Percentiles rank a stretch among this genome's conserved stretches.
Evolutionary conservation across 1,284 basidiomycete species (phyloP).

Genomic region (Cryptococcus sp.): DNA sequence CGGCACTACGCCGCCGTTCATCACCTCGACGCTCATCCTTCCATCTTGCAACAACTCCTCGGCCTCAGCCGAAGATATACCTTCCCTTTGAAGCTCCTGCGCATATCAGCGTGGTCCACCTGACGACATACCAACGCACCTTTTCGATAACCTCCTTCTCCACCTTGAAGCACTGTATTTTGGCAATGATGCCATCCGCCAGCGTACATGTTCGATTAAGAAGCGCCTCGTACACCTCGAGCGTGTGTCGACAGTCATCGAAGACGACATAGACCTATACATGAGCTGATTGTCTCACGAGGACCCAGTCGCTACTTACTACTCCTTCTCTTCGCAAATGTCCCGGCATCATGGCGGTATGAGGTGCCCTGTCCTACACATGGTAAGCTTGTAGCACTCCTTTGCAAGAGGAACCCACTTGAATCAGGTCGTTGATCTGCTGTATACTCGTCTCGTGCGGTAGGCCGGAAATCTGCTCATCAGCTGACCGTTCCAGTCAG

Average conservation of each 20-base stretch:
- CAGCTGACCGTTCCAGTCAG: not conserved
- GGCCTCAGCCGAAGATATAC: no score
- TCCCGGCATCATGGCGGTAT: no score
- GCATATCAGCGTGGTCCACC: no score
- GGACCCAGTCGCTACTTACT: no score
- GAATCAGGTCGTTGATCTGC: conserved; percentile 19
- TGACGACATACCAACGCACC: conserved; percentile 11
- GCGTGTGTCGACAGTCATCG: conserved; percentile 34
- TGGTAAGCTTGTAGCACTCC: no score
- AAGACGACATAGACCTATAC: conserved; percentile 34
- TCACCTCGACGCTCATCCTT: no score
- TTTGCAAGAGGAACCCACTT: not conserved
- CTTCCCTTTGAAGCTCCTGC: no score
- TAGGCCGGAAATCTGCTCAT: conserved; percentile 20
- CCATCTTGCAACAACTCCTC: no score
- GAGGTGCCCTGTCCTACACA: no score
- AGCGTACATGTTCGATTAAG: conserved; percentile 18
- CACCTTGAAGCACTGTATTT: conserved; percentile 21
- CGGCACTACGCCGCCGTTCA: no score
- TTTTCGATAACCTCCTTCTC: conserved; percentile 14
- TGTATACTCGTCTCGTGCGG: conserved; percentile 16
- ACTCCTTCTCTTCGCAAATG: no score
- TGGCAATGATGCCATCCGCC: not conserved
- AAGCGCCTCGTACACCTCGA: conserved; percentile 23
- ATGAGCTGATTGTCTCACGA: no score